phyloP scores from a whole-genome alignment of 768 basidiomycete species.

The Rhizopogon vulgaris region DNA sequence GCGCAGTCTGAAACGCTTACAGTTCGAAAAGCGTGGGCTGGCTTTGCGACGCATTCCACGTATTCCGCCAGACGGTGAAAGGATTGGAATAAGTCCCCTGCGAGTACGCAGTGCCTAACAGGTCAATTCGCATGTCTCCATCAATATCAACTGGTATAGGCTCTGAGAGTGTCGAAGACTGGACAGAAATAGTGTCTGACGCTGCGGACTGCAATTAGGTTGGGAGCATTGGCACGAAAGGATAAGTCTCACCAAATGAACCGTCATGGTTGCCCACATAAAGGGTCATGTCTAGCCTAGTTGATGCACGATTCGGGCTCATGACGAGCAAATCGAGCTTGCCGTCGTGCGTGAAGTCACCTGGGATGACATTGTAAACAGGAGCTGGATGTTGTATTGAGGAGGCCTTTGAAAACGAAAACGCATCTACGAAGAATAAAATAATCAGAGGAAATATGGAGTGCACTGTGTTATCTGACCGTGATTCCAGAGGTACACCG shows the following conservation, averaged over 20 bases:
- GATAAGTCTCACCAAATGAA: conserved; percentile 53
- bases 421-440: conserved; percentile 41
- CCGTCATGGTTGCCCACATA: conserved; percentile 60
- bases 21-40: conserved; percentile 54
- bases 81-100: conserved; percentile 28
- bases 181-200: conserved; percentile 41
- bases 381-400: conserved; percentile 49
- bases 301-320: conserved; percentile 45
- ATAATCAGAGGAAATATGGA: not conserved
- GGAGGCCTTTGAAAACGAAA: conserved; percentile 44
- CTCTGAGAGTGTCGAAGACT: conserved; percentile 65
- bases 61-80: conserved; percentile 75
- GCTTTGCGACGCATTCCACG: conserved; percentile 57
- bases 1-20: conserved; percentile 35
- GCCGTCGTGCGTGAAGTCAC: conserved; percentile 91
- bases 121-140: conserved; percentile 85
- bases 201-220: conserved; percentile 4
- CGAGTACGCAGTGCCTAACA: conserved; percentile 61
- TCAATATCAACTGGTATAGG: conserved; percentile 84
- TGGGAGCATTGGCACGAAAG: not conserved
- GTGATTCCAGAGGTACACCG: conserved; percentile 78
- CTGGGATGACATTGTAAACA: conserved; percentile 82
- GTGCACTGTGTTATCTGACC: conserved; percentile 36
- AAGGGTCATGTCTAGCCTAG: conserved; percentile 58
- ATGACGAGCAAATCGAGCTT: conserved; percentile 87